Evolutionary conservation across 129 eudicot genomes (phyloP), one percentile per base, ranked within the genome.

Genomic region (Cynara cardunculus): DNA sequence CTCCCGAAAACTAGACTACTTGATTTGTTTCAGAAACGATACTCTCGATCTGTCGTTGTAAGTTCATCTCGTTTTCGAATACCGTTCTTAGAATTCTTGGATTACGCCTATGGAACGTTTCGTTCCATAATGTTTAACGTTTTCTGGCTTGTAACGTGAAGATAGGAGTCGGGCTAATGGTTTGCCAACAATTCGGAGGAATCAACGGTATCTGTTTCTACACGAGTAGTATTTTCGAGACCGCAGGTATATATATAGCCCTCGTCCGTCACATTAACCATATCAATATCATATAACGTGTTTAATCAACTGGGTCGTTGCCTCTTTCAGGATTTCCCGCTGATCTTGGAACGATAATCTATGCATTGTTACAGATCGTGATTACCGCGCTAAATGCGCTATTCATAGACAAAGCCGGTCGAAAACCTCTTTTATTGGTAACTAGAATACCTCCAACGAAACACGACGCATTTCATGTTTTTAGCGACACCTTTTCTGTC

Each of bases 111-210:
- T 0, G 21, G 34, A 74, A 27, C 73, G 13, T 41, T 34, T 46
- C 83, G 30, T 71, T 13, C 18, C 3, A 11, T 81, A 5, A 31
- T 3, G 22, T 49, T 41, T 65, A 5, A 22, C 25, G 14, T 65
- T 49, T 30, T 79, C 10, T 28, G 70, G 49, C 24, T 71, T 37
- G 26, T 56, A 37, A 65, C 28, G 19, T 71, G 70, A 77, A 93
- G 98, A 85, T 93, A 64, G 98, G 91, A 79, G 94, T 89, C 71
- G 98, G 98, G 69, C 74, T 93, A n/a, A 93, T 93, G 97, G 86
- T 93, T 53, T 79, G 81, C 80, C 98, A 93, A 84, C 98, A 93
- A 73, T 87, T 93, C 78, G 98, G 98, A 68, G 98, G 98, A 78
- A 93, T 93, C 80, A 93, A 91, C 70, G 98, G 97, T 46, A 83